Percentiles rank a stretch among this genome's conserved stretches.
Evolutionary conservation across 2,329 filamentous ascomycete genomes (phyloP).

Genomic region (Knufia petricola): DNA sequence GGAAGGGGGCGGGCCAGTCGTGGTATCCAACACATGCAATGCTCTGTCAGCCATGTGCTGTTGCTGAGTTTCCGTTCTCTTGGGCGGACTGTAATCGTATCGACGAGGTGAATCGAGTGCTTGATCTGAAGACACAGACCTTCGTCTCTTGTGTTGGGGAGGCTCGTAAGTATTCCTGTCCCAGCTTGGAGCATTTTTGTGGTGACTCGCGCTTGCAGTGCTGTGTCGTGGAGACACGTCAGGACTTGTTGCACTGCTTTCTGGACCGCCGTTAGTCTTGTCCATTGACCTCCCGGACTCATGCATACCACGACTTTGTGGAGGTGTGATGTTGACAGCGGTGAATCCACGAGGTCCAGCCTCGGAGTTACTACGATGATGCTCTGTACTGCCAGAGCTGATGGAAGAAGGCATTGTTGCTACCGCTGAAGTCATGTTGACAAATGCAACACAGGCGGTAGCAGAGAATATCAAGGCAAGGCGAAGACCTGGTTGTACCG

Average conservation of each 20-base stretch:
- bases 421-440: slow-evolving; percentile 6
- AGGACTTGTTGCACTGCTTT: slow-evolving; percentile 10
- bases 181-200: background rate
- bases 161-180: slow-evolving; percentile 4
- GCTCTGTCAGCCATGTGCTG: slow-evolving; percentile 22
- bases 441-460: background rate
- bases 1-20: slow-evolving; percentile 11
- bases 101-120: slow-evolving; percentile 2
- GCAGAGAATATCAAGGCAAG: slow-evolving; percentile 6
- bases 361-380: slow-evolving; percentile 6
- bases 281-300: slow-evolving; percentile 2
- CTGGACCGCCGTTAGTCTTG: slow-evolving; percentile 10
- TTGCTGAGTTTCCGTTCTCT: slow-evolving; percentile 7
- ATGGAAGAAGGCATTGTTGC: slow-evolving; percentile 11
- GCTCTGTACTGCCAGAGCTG: slow-evolving; percentile 7
- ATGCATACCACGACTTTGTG: slow-evolving; percentile 9
- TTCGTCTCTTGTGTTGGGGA: slow-evolving; percentile 1
- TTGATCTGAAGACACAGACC: slow-evolving; percentile 6
- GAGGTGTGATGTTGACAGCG: slow-evolving; percentile 8
- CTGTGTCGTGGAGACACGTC: slow-evolving; percentile 7
- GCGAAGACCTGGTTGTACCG: background rate
- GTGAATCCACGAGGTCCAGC: slow-evolving; percentile 9
- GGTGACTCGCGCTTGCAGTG: slow-evolving; percentile 5
- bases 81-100: slow-evolving; percentile 10
- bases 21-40: slow-evolving; percentile 15